Evolutionary conservation across 352 stramenopile genomes (phyloP), one percentile per base, ranked within the genome.

Genomic region (Globisporangium takayamanum): DNA sequence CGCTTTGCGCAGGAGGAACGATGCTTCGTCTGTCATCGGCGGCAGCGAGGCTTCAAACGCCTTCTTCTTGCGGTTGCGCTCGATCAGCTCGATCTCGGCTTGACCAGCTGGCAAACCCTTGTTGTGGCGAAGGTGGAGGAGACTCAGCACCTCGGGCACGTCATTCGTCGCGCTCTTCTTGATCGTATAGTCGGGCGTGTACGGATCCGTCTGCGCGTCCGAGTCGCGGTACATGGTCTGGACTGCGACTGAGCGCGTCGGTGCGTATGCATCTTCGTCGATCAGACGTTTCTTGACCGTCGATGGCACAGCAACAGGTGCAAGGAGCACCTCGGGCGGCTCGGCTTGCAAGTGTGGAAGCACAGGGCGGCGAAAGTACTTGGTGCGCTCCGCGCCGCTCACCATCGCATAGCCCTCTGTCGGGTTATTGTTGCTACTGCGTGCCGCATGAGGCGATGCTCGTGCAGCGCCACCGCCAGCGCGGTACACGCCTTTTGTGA

Each of bases 11-110:
- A 98, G 57, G 25, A 81, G 36, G 50, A 98, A 95, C 42, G 74
- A 95, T 7, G 89, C 93, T 57, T 98, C 94, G 66, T 98, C 94
- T 15, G 94, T 98, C 78, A 97, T 97, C 4, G 94, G 93, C 18
- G 92, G 94, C 42, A 98, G 62, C 26, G 85, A 87, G 15, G 75
- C 78, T 50, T 97, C 84, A 22, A 98, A 91, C 5, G 72, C 70
- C 20, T 76, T 71, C 55, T 97, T 97, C 55, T 85, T 78, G 30
- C 91, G 80, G 33, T 91, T 88, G 12, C 91, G 80, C 57, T 97
- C 88, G 39, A 98, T 96, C 60, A 97, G 71, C 57, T 94, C 86
- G 30, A 98, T 76, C 65, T 98, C 93, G 0, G 76, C 73, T 30
- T 77, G 67, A 10, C 88, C 89, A 0, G 78, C 79, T 0, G 94